A percentile compares a stretch with the other conserved stretches of the same genome.
These are phyloP conservation scores for Cyberlindnera misumaiensis DNA, from an alignment of 805 yeast species.

Conservation along the genomic window DNA sequence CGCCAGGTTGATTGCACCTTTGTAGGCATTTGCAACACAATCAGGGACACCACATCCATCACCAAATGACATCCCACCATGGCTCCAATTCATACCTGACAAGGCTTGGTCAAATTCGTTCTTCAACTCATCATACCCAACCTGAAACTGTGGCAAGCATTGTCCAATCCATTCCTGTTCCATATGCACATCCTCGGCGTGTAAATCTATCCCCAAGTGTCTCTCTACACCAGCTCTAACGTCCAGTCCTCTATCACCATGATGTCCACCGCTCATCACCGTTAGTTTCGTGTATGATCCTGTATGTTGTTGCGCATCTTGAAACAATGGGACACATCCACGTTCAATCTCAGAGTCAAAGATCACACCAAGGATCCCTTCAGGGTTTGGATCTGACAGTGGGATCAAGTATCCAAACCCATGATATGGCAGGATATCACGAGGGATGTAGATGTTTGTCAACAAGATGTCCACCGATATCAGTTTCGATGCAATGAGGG, in stretches of 20 bases:
- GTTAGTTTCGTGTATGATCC: constrained; percentile 63
- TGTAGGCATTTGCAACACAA: constrained; percentile 59
- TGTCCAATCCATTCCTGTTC: constrained; percentile 37
- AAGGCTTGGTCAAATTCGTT: constrained; percentile 29
- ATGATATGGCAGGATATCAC: constrained; percentile 34
- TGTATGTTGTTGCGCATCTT: neutral
- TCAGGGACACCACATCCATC: constrained; percentile 89
- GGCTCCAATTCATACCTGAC: constrained; percentile 32
- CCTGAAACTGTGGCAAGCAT: constrained; percentile 76
- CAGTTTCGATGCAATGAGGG: constrained; percentile 17
- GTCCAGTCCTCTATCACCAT: constrained; percentile 17
- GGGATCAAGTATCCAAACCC: constrained; percentile 95
- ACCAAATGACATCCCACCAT: constrained; percentile 76
- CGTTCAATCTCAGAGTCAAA: constrained; percentile 83
- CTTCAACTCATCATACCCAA: constrained; percentile 53
- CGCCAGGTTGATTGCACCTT: constrained; percentile 35
- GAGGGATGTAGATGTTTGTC: constrained; percentile 59
- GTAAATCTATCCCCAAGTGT: constrained; percentile 25
- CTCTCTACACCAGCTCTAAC: constrained; percentile 26
- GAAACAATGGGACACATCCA: constrained; percentile 32
- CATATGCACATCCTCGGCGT: constrained; percentile 3
- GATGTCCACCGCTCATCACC: constrained; percentile 86
- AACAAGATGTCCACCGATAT: constrained; percentile 43
- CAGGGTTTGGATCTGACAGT: constrained; percentile 35
- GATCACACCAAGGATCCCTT: constrained; percentile 73